Base-by-base conservation (phyloP, 225 moss, liverwort and hornwort species). In the Pleurozium schreberi region DNA sequence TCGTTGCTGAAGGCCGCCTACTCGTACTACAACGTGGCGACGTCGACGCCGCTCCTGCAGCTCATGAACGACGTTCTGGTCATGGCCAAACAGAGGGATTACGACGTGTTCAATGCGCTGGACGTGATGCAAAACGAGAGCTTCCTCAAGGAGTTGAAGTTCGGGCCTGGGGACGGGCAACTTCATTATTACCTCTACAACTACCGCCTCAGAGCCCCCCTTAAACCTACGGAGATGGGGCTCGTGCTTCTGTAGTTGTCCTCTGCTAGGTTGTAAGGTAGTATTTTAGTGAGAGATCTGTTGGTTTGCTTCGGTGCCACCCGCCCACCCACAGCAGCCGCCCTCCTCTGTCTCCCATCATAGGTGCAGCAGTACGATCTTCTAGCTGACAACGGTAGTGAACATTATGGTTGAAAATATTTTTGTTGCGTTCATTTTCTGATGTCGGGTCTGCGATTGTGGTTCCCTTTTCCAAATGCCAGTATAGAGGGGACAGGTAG, bases 41-140 rank as follows among this genome's bases (percentile, higher is more conserved):
- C 95, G 42, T 94, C 95, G 64, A 95, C 91, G 50, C 97, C 98
- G 77, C 96, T 98, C 63, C 92, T 94, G 74, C 94, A 92, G 81
- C 97, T 98, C 42, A 98, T 97, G 97, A 97, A 87, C 81, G 97
- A 98, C 78, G 93, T 95, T 45, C 96, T 98, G 83, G 92, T 98
- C 66, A 93, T 97, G 95, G 98, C 98, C 14, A 98, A 96, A 89
- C 94, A 93, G 81, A 93, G 95, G 86, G 95, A 96, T 80, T 98
- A 98, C 43, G 97, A 98, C 71, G 98, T 98, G 25, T 98, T 98
- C 88, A 98, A 98, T 87, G 98, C 98, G 17, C 90, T 98, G 92
- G 98, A 98, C 77, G 97, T 97, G 91, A 98, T 98, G 98, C 97
- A 98, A 38, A 98, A 98, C 88, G 97, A 98, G 87, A 96, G 94